A percentile compares a stretch with the other conserved stretches of the same genome.
Conservation (phyloP, 805 yeast genomes). For the Lipomyces sp. region DNA sequence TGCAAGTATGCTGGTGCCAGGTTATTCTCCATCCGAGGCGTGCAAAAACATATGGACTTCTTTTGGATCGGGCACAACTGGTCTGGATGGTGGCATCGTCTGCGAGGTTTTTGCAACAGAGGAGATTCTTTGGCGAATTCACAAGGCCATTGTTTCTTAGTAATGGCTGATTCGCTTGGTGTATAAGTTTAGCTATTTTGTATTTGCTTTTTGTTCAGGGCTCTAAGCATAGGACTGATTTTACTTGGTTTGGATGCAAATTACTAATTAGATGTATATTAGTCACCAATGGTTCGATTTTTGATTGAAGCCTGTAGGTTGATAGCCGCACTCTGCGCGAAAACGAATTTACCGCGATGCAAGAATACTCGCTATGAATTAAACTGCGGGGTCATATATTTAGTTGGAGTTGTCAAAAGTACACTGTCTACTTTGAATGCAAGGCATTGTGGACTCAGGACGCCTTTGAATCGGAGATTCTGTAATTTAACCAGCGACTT, state of each 20-base stretch:
- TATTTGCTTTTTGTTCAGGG: background rate
- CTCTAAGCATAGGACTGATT: background rate
- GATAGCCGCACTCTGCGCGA: no score
- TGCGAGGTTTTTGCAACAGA: slow-evolving; percentile 17
- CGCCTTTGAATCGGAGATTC: no score
- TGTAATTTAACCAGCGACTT: no score
- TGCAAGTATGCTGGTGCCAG: slow-evolving; percentile 1
- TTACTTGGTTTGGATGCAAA: background rate
- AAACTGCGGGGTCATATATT: no score
- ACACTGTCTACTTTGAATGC: no score
- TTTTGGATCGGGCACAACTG: slow-evolving; percentile 5
- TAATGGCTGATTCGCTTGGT: no score
- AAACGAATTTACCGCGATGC: background rate
- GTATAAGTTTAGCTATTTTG: background rate
- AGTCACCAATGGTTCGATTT: no score
- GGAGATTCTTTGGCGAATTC: slow-evolving; percentile 13
- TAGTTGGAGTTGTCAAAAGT: no score
- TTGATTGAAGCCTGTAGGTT: no score
- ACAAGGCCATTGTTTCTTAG: slow-evolving; percentile 8
- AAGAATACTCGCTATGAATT: background rate
- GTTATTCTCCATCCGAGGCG: slow-evolving; percentile 2
- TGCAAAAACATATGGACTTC: slow-evolving; percentile 17
- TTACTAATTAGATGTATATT: background rate
- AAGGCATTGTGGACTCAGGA: no score
- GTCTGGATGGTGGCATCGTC: slow-evolving; percentile 21